A percentile compares a stretch with the other conserved stretches of the same genome.
These are phyloP conservation scores for Berkeleyomyces rouxiae DNA, from an alignment of 2,329 filamentous ascomycete genomes.

Conservation along the genomic window DNA sequence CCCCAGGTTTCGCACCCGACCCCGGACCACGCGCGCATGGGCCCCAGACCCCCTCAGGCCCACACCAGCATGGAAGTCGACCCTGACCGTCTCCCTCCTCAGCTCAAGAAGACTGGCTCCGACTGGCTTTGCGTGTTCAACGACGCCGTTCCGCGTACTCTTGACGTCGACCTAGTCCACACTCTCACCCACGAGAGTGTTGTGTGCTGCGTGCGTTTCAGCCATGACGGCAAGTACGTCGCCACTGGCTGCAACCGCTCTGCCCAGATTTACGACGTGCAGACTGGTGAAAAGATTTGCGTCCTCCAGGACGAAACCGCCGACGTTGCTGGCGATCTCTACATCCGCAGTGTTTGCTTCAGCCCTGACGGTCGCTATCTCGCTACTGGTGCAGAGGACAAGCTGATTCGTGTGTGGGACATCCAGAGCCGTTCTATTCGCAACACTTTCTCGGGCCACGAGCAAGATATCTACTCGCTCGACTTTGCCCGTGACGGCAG, in stretches of 20 bases:
- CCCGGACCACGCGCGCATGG: conserved; percentile 43
- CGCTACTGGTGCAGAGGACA: conserved; percentile 93
- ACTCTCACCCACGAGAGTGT: conserved; percentile 89
- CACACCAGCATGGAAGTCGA: conserved; percentile 51
- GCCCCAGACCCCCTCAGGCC: conserved; percentile 19
- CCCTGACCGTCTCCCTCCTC: conserved; percentile 64
- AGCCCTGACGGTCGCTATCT: conserved; percentile 89
- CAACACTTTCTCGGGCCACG: conserved; percentile 87
- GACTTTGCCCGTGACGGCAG: conserved; percentile 89
- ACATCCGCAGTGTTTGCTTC: conserved; percentile 97
- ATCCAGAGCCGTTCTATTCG: conserved; percentile 70
- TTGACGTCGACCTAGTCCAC: conserved; percentile 90
- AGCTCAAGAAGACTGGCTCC: conserved; percentile 72
- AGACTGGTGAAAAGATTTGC: conserved; percentile 71
- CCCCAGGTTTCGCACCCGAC: conserved; percentile 80
- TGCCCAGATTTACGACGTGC: conserved; percentile 97
- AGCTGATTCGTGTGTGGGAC: conserved; percentile 95
- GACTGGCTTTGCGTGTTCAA: conserved; percentile 99
- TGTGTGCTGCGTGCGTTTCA: conserved; percentile 96
- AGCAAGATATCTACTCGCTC: conserved; percentile 94
- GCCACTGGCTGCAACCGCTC: conserved; percentile 94
- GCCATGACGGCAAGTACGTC: conserved; percentile 84
- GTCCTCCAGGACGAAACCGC: conserved; percentile 78
- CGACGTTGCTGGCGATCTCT: conserved; percentile 79
- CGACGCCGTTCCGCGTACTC: conserved; percentile 67